Evolutionary conservation across 2,329 filamentous ascomycete species (phyloP).

Genomic region (Scleromitrula shiraiana): DNA sequence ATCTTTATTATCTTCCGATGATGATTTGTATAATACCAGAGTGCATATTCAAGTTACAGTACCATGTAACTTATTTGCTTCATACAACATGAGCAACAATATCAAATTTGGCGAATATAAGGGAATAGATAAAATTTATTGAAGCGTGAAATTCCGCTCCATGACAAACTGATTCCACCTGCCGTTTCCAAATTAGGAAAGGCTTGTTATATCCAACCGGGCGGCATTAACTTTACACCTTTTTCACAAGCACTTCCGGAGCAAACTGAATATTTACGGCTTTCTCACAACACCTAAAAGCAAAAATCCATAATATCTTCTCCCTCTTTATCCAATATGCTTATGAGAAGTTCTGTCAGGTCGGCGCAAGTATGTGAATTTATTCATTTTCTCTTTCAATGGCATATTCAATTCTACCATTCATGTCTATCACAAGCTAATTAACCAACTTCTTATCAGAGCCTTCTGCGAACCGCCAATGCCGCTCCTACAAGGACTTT

Average conservation of each 20-base stretch:
- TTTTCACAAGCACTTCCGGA: conserved; percentile 4
- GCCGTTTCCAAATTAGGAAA: conserved; percentile 9
- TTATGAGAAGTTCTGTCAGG: conserved; percentile 28
- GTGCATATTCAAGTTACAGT: too few species aligned
- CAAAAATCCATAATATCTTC: conserved; percentile 3
- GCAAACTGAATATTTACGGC: conserved; percentile 1
- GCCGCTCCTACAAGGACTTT: conserved; percentile 35
- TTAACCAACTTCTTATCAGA: conserved; percentile 26
- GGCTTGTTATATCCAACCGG: not conserved
- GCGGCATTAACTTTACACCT: conserved; percentile 7
- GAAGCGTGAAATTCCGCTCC: conserved; percentile 9
- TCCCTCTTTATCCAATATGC: conserved; percentile 20
- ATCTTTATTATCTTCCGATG: too few species aligned
- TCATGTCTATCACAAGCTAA: conserved; percentile 5
- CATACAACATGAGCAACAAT: too few species aligned
- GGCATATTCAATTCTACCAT: conserved; percentile 15
- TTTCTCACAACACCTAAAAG: conserved; percentile 1
- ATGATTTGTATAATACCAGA: too few species aligned
- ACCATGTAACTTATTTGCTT: too few species aligned
- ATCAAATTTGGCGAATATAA: too few species aligned
- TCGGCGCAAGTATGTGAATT: conserved; percentile 39
- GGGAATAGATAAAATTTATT: not conserved
- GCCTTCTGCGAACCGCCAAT: conserved; percentile 28
- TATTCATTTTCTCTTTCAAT: conserved; percentile 16
- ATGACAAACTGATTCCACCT: conserved; percentile 7